Conservation (phyloP, 176 grass and related monocot species). For the Zoysia japonica region DNA sequence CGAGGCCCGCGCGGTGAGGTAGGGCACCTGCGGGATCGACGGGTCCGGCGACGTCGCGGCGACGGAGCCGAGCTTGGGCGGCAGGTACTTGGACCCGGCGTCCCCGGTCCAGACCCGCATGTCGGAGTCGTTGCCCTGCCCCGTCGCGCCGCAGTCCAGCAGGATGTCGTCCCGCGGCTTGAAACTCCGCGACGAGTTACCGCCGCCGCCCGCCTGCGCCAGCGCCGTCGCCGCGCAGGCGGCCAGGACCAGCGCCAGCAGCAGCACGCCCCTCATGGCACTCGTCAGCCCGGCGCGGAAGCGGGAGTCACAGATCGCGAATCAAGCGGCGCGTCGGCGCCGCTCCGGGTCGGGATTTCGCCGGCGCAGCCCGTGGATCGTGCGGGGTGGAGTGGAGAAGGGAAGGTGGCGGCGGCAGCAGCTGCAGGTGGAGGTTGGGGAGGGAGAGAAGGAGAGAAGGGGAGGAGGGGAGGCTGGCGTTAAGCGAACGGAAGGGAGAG, state of each 20-base stretch:
- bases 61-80: conserved; percentile 34
- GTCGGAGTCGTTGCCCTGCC: conserved; percentile 52
- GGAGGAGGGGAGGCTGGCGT: conserved; percentile 6
- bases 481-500: conserved; percentile 11
- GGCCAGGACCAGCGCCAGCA: conserved; percentile 31
- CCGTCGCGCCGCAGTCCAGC: conserved; percentile 71
- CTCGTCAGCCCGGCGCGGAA: neutral
- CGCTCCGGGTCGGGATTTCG: conserved; percentile 39
- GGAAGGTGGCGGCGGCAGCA: conserved; percentile 32
- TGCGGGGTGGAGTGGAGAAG: neutral
- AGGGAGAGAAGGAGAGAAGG: neutral
- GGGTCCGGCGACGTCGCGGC: conserved; percentile 45
- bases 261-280: conserved; percentile 30
- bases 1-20: conserved; percentile 74
- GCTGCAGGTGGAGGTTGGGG: conserved; percentile 7
- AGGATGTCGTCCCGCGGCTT: conserved; percentile 72
- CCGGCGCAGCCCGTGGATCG: conserved; percentile 37
- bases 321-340: conserved; percentile 34
- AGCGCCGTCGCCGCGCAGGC: conserved; percentile 25
- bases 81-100: conserved; percentile 62
- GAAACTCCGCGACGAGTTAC: conserved; percentile 38
- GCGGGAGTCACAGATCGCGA: conserved; percentile 43
- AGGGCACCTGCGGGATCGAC: conserved; percentile 65
- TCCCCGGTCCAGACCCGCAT: conserved; percentile 59
- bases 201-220: conserved; percentile 33